Evolutionary conservation across 305 asterid genomes (phyloP), one percentile per base, ranked within the genome.

Genomic region (Rubia peregrina): DNA sequence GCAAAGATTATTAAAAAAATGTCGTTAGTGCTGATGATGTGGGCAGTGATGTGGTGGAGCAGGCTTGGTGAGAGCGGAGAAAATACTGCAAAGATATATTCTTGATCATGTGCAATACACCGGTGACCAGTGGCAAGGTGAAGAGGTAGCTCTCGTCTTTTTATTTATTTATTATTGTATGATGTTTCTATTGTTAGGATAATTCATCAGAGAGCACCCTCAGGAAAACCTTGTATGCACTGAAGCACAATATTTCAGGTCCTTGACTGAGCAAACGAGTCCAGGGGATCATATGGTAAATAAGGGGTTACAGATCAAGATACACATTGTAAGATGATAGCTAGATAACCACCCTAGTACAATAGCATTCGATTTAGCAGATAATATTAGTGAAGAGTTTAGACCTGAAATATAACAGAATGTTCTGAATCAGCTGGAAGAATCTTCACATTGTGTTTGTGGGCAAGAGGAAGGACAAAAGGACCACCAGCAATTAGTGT

Each of bases 391-490:
- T 65, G 21, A 67, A 46, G 36, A 44, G 68, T 33, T 24, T 24
- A 55, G 65, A 94, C 97, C 96, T 94, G 99, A 84, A 94, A 94
- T 81, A 91, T 91, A 69, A 96, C 99, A 63, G 97, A 94, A 83
- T 94, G 99, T 74, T 94, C 99, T 1, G 97, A 94, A 87, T 94
- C 97, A 21, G 97, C 97, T n/a, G 99, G 99, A 75, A 94, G 96
- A 87, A 94, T 94, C 88, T 91, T 94, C 75, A 91, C 97, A 0
- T 94, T 88, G 71, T 91, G 99, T 86, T 94, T 91, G 59, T 81
- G 89, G 10, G 99, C 99, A 78, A 94, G 96, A 74, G 99, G 97
- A 76, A 94, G 97, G 61, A 94, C 97, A 61, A 89, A 94, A 72
- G 97, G 97, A 22, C 99, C 97, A 53, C 97, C 97, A 60, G 99